Conservation (phyloP, 83 land plant species). For the Diphasiastrum complanatum region DNA sequence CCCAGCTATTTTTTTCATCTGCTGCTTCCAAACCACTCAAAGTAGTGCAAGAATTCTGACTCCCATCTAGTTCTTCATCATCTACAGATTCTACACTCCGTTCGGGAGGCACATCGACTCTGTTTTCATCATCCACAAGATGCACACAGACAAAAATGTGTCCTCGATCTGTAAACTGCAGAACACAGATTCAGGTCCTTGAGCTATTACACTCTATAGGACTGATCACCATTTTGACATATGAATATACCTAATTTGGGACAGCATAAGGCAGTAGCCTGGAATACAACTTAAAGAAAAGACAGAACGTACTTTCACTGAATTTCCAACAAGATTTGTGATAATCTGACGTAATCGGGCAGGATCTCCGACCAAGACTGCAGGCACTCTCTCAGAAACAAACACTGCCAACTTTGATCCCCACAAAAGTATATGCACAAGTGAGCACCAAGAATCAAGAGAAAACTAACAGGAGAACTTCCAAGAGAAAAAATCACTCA, state of each 20-base stretch:
- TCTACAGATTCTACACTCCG: neutral
- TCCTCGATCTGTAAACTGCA: slow-evolving; percentile 19
- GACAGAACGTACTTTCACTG: neutral
- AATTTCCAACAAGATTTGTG: slow-evolving; percentile 10
- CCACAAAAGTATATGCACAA: too few species aligned
- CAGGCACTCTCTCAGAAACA: slow-evolving; percentile 15
- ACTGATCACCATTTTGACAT: neutral
- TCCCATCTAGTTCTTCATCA: slow-evolving; percentile 23
- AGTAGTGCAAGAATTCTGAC: slow-evolving; percentile 15
- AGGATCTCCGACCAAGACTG: slow-evolving; percentile 8
- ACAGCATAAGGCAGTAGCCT: neutral
- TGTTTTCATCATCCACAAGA: slow-evolving; percentile 14
- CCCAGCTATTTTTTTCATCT: slow-evolving; percentile 57
- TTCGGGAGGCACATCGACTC: slow-evolving; percentile 5
- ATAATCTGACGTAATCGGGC: too few species aligned
- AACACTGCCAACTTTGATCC: slow-evolving; percentile 5
- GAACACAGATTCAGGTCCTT: neutral
- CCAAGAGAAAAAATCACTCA: too few species aligned
- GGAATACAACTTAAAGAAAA: neutral
- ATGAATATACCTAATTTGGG: neutral
- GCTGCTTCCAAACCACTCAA: slow-evolving; percentile 52
- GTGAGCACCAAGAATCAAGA: too few species aligned
- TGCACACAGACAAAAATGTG: slow-evolving; percentile 17
- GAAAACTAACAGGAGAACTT: too few species aligned
- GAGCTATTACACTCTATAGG: neutral